These are phyloP conservation scores for Marvania coccoides DNA, from an alignment of 139 green algal genomes.

Conservation along the genomic window DNA sequence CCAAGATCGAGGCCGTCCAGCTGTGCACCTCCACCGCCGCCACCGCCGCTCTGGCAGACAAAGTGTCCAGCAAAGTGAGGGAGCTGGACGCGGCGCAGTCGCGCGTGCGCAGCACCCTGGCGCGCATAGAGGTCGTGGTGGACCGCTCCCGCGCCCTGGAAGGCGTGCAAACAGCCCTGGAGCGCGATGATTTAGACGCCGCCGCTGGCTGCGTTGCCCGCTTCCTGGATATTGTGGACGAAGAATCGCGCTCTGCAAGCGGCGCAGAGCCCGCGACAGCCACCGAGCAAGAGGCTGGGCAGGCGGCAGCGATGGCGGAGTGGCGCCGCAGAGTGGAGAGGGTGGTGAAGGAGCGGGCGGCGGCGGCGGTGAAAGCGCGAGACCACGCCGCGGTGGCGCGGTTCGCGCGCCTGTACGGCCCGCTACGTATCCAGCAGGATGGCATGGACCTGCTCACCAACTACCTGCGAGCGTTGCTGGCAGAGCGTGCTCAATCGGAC, in stretches of 20 bases:
- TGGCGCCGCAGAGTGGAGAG: conserved; percentile 52
- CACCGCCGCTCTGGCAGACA: conserved; percentile 69
- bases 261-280: conserved; percentile 3
- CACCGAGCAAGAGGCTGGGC: not conserved
- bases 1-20: conserved; percentile 66
- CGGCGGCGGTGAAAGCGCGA: conserved; percentile 20
- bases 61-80: conserved; percentile 75
- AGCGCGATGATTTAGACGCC: conserved; percentile 75
- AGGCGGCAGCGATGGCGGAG: conserved; percentile 37
- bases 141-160: conserved; percentile 71
- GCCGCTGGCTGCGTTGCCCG: conserved; percentile 67
- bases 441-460: conserved; percentile 51
- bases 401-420: conserved; percentile 70
- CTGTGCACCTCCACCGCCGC: conserved; percentile 49
- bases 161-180: conserved; percentile 50
- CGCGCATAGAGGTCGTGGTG: conserved; percentile 60
- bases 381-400: conserved; percentile 65
- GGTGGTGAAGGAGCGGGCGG: conserved; percentile 53
- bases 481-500: conserved; percentile 34
- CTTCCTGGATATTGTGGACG: conserved; percentile 70
- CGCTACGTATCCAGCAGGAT: conserved; percentile 64
- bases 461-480: conserved; percentile 48
- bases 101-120: conserved; percentile 48
- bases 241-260: not conserved
- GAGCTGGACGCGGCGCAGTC: conserved; percentile 74